Evolutionary conservation across 1,284 basidiomycete species (phyloP).

Genomic region (Acaromyces ingoldii): DNA sequence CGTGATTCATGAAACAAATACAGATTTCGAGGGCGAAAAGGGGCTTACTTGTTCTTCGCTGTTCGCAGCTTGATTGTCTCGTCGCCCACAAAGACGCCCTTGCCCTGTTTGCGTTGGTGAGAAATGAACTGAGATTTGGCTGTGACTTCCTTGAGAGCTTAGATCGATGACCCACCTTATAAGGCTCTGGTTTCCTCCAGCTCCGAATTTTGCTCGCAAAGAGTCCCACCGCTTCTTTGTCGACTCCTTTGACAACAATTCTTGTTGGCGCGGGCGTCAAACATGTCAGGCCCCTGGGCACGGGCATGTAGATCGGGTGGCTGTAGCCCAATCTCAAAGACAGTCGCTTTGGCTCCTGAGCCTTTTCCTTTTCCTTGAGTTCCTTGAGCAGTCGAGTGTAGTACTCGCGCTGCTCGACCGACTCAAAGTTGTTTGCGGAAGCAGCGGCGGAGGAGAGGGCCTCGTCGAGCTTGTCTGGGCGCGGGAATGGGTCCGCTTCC

Average conservation of each 20-base stretch:
- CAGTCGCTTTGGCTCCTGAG: constrained; percentile 19
- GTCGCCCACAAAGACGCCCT: constrained; percentile 83
- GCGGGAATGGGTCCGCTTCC: constrained; percentile 67
- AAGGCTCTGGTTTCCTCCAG: constrained; percentile 88
- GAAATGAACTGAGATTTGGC: background rate
- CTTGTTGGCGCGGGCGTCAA: constrained; percentile 55
- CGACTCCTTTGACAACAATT: constrained; percentile 56
- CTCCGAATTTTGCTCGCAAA: constrained; percentile 81
- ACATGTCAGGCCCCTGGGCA: constrained; percentile 59
- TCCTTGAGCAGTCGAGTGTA: background rate
- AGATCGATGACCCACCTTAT: constrained; percentile 71
- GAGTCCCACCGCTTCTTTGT: constrained; percentile 66
- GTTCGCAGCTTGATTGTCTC: constrained; percentile 85
- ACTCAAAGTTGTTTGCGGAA: constrained; percentile 21
- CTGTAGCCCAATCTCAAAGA: constrained; percentile 68
- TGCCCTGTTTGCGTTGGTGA: constrained; percentile 36
- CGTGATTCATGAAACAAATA: background rate
- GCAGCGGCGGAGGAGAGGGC: constrained; percentile 17
- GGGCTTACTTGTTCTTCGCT: constrained; percentile 84
- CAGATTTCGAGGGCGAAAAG: background rate
- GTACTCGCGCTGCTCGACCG: constrained; percentile 21
- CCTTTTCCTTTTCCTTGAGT: background rate
- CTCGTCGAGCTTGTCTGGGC: constrained; percentile 22
- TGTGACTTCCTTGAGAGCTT: background rate
- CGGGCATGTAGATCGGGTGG: constrained; percentile 75